Percentiles rank a stretch among this genome's conserved stretches.
Conservation (phyloP, 176 grass and related monocot species). For the Puya raimondii region DNA sequence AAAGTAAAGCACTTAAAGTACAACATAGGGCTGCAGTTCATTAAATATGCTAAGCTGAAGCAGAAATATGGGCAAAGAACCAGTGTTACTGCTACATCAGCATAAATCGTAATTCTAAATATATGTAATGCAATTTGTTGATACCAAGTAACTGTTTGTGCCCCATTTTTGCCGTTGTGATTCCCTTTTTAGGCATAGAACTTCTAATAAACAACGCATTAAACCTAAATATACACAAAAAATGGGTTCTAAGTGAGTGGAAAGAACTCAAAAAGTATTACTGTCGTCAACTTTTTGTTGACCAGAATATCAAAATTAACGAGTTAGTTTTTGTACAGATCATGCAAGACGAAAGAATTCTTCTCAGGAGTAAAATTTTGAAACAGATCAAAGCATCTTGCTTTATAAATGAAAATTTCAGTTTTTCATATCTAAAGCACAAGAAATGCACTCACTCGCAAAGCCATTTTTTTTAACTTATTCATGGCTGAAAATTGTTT, state of each 20-base stretch:
- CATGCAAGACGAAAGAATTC: neutral
- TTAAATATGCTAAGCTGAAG: neutral
- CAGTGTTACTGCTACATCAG: too few relatives aligned
- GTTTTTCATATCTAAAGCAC: neutral
- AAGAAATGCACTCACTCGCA: slow-evolving; percentile 38
- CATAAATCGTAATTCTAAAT: too few relatives aligned
- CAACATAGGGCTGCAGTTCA: neutral
- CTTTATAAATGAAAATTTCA: neutral
- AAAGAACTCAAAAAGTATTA: too few relatives aligned
- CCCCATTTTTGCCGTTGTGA: too few relatives aligned
- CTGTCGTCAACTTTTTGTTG: neutral
- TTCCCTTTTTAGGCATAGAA: too few relatives aligned
- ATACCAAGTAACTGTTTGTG: too few relatives aligned
- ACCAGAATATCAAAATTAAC: neutral
- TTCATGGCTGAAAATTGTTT: slow-evolving; percentile 92
- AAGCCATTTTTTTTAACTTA: slow-evolving; percentile 81
- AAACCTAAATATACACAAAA: too few relatives aligned
- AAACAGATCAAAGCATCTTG: neutral
- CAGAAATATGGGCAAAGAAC: too few relatives aligned
- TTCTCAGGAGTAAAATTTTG: neutral
- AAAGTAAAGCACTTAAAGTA: neutral
- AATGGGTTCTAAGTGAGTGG: too few relatives aligned
- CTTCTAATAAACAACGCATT: too few relatives aligned
- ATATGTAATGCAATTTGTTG: too few relatives aligned
- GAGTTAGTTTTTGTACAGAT: neutral